Conservation (phyloP, 805 yeast genomes). For the Candida nitratophila region DNA sequence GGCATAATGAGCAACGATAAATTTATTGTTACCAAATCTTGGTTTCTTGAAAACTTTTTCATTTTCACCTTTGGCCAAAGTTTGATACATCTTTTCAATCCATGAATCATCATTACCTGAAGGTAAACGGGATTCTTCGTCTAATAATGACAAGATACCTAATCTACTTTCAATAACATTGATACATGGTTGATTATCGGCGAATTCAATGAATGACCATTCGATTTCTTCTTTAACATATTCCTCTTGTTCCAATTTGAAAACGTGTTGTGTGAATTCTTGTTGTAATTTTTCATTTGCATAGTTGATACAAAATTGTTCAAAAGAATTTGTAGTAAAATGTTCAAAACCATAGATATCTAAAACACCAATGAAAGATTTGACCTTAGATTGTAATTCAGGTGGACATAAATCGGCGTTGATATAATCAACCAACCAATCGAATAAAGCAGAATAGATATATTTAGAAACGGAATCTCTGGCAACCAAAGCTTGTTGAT, state of each 20-base stretch:
- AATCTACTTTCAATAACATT: conserved; percentile 81
- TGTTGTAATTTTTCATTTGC: conserved; percentile 97
- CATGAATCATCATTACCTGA: conserved; percentile 90
- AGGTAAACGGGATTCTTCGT: conserved; percentile 93
- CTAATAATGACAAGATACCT: conserved; percentile 82
- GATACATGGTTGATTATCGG: conserved; percentile 96
- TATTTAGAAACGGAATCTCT: conserved; percentile 96
- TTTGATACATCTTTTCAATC: conserved; percentile 83
- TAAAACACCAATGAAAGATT: conserved; percentile 86
- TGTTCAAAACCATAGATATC: conserved; percentile 98
- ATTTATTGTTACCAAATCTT: conserved; percentile 86
- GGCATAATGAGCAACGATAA: conserved; percentile 90
- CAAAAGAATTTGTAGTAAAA: conserved; percentile 89
- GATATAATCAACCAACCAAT: conserved; percentile 86
- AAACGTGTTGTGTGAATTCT: conserved; percentile 95
- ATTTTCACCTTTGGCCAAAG: conserved; percentile 72
- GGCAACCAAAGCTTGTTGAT: conserved; percentile 81
- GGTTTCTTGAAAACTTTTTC: conserved; percentile 82
- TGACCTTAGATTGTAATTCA: conserved; percentile 49
- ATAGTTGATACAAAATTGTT: conserved; percentile 94
- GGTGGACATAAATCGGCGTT: conserved; percentile 78
- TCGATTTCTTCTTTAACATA: conserved; percentile 87
- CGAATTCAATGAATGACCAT: conserved; percentile 93
- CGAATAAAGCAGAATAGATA: conserved; percentile 86
- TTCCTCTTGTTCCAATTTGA: conserved; percentile 95